Evolutionary conservation across 176 grass and related monocot species (phyloP).

Genomic region (Ensete ventricosum): DNA sequence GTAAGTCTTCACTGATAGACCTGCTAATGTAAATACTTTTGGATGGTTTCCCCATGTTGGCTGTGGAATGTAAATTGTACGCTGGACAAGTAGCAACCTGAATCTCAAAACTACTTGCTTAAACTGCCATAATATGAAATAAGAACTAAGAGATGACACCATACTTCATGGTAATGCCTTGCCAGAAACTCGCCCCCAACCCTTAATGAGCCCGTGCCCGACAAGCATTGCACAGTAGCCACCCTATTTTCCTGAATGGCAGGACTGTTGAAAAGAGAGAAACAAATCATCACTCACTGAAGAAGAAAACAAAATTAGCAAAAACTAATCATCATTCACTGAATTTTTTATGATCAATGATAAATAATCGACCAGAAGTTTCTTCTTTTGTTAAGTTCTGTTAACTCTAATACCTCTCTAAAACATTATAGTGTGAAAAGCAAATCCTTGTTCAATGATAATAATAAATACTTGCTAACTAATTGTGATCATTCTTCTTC

Average conservation of each 20-base stretch:
- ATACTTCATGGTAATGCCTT: constrained; percentile 89
- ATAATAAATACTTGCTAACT: not conserved
- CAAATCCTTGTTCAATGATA: not conserved
- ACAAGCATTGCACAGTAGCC: constrained; percentile 81
- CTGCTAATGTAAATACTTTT: constrained; percentile 18
- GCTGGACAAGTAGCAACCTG: constrained; percentile 28
- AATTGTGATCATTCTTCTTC: not conserved
- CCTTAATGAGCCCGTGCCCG: constrained; percentile 88
- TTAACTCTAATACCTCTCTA: not conserved
- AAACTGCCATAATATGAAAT: not conserved
- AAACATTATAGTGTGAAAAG: not conserved
- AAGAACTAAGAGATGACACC: not conserved
- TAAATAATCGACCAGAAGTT: no score
- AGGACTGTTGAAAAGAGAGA: constrained; percentile 35
- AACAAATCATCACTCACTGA: not conserved
- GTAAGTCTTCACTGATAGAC: constrained; percentile 18
- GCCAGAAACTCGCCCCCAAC: constrained; percentile 96
- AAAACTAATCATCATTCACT: not conserved
- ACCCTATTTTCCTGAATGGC: constrained; percentile 89
- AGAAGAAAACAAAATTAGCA: not conserved
- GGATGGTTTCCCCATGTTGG: constrained; percentile 24
- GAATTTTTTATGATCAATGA: no score
- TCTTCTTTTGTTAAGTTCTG: not conserved
- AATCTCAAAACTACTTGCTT: not conserved
- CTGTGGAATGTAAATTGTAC: constrained; percentile 27